Base-by-base conservation (phyloP, 2,329 filamentous ascomycete genomes). In the Colletotrichum eremochloae region DNA sequence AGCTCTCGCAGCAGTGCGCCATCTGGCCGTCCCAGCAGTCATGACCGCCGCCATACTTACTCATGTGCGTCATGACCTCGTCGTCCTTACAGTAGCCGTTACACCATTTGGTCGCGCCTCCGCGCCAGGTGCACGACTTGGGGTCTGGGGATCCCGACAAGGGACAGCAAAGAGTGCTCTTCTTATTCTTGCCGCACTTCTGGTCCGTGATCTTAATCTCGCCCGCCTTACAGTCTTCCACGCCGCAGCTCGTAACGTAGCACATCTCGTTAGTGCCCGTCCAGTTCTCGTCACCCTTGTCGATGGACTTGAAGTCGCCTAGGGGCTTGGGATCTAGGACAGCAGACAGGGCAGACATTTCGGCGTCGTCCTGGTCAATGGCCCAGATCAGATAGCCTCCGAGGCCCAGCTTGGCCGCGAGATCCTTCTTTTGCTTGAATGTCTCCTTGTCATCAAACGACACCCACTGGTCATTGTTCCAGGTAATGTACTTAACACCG, bases 11-110 rank as follows among this genome's bases (percentile, higher is more conserved):
- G 74, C 79, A 82, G 62, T 78, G 77, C 7, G 75, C 74, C 50
- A 79, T 79, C 50, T 77, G 74, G 14, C 80, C 78, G 42, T 79
- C 76, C 40, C 73, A 73, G 74, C 79, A 80, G 50, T 76, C 55
- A n/a, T 76, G 52, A 18, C 76, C 77, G 66, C 76, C 75, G 55
- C 78, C 77, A 65, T 76, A 80, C n/a, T 74, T 74, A 64, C 77
- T 79, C 31, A 75, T 75, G 52, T 79, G 73, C 44, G 81, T 68
- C 42, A 77, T 71, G 46, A 81, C 79, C 74, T 83, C 79, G 56
- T 76, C 78, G 55, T 77, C 76, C 52, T 82, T 77, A 58, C 80
- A 82, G 63, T 78, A 77, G 42, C 80, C 77, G 57, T 81, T 81
- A 75, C 79, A 81, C n/a, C 46, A 74, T 14, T 2, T 33, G 9